Conservation (phyloP, 75 land plant genomes). For the Cupressus sempervirens region DNA sequence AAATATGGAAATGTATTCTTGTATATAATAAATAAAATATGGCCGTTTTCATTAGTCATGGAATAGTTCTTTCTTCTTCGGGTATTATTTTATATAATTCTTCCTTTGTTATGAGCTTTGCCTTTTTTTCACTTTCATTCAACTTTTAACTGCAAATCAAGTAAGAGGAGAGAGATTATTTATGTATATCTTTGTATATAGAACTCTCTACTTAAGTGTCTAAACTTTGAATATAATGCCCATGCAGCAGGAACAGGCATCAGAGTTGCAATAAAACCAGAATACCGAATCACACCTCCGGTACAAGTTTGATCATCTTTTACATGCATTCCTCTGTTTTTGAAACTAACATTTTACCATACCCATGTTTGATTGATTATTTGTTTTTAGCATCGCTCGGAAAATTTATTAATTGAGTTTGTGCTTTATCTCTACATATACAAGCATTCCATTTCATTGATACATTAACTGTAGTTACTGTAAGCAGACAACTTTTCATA, state of each 20-base stretch:
- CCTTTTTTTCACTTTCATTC: background rate
- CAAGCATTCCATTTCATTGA: background rate
- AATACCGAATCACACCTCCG: constrained; percentile 70
- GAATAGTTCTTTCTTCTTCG: background rate
- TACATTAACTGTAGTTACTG: background rate
- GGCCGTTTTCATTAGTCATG: background rate
- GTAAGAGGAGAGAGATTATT: background rate
- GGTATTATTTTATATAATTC: too few relatives aligned
- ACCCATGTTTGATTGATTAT: background rate
- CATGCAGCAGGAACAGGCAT: constrained; percentile 80
- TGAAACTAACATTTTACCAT: background rate
- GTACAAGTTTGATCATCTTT: constrained; percentile 26
- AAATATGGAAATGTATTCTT: background rate
- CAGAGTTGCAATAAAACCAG: constrained; percentile 73
- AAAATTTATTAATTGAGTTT: background rate
- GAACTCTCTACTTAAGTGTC: background rate
- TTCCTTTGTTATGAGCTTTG: background rate
- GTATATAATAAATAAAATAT: background rate
- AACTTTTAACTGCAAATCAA: background rate
- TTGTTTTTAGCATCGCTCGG: background rate
- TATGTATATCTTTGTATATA: background rate
- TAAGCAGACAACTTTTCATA: background rate
- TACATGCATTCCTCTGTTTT: background rate
- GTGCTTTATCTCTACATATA: background rate
- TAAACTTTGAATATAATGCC: background rate